Percentiles rank a stretch among this genome's conserved stretches.
Evolutionary conservation across 2,329 filamentous ascomycete species (phyloP).

Genomic region (Fusarium marasasianum): DNA sequence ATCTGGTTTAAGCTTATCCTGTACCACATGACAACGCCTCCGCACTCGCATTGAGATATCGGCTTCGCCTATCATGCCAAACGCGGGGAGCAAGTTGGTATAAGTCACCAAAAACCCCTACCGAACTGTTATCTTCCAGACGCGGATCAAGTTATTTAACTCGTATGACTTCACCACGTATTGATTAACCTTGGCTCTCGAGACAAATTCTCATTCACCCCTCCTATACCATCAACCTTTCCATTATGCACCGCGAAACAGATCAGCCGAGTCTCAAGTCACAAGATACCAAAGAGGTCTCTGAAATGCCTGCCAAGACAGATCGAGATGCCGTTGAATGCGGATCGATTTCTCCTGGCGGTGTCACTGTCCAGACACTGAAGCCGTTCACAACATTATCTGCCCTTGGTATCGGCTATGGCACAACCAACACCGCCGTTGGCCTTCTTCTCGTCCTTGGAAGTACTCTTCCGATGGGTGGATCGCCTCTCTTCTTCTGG

Average conservation of each 20-base stretch:
- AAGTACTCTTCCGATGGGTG: conserved; percentile 4
- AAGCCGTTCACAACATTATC: conserved; percentile 6
- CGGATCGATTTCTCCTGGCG: background rate
- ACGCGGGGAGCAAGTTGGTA: background rate
- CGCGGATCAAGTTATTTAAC: background rate
- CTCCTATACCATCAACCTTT: no score
- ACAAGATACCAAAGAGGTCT: background rate
- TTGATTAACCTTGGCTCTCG: no score
- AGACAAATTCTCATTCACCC: background rate
- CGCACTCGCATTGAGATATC: background rate
- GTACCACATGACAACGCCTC: background rate
- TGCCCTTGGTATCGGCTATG: conserved; percentile 6
- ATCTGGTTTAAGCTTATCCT: background rate
- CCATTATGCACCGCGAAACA: background rate
- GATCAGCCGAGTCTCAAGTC: background rate
- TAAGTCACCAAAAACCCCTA: background rate
- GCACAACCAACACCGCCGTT: conserved; percentile 3
- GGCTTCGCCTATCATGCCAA: background rate
- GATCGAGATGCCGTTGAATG: background rate
- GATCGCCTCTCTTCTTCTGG: conserved; percentile 6
- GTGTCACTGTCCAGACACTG: background rate
- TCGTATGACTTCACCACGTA: background rate
- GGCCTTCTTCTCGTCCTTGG: conserved; percentile 3
- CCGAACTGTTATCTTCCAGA: background rate
- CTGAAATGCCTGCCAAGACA: background rate